phyloP scores from a whole-genome alignment of 306 rosid species.

The Citrullus amarus region DNA sequence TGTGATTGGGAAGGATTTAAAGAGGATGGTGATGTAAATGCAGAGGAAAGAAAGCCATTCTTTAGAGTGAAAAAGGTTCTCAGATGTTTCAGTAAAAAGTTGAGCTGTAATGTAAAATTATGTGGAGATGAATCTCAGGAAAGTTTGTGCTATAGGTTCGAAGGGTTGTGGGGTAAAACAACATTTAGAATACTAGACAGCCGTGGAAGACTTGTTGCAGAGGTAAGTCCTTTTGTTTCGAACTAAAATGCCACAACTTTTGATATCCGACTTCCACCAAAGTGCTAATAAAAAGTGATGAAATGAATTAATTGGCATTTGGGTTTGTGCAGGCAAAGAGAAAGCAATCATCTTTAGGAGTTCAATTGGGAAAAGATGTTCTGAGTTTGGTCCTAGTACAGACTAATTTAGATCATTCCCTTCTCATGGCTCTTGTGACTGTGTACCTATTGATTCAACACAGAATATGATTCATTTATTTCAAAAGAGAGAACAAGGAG shows the following conservation, averaged over 20 bases:
- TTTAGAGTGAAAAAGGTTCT: constrained; percentile 17
- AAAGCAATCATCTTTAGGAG: constrained; percentile 39
- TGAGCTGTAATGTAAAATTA: constrained; percentile 1
- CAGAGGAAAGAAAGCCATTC: constrained; percentile 1
- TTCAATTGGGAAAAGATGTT: constrained; percentile 39
- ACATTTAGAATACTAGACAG: constrained; percentile 35
- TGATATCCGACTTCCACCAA: no score
- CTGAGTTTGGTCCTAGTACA: constrained; percentile 21
- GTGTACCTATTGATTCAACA: constrained; percentile 19
- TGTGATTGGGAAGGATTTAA: background rate
- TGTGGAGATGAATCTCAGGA: constrained; percentile 1
- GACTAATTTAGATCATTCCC: constrained; percentile 20
- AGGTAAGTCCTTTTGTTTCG: constrained; percentile 27
- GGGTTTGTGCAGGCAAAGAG: constrained; percentile 47
- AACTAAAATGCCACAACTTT: background rate
- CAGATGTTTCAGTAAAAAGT: constrained; percentile 2
- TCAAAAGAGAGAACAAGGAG: background rate
- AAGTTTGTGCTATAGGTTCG: constrained; percentile 12
- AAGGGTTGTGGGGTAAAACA: constrained; percentile 24
- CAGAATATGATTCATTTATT: constrained; percentile 15
- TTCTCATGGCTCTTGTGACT: constrained; percentile 34
- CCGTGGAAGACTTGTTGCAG: constrained; percentile 47
- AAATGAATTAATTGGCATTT: background rate
- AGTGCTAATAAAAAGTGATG: constrained; percentile 11
- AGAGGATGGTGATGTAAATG: background rate